A percentile compares a stretch with the other conserved stretches of the same genome.
These are phyloP conservation scores for Suhomyces bolitotheri DNA, from an alignment of 1,139 yeast species.

Conservation along the genomic window DNA sequence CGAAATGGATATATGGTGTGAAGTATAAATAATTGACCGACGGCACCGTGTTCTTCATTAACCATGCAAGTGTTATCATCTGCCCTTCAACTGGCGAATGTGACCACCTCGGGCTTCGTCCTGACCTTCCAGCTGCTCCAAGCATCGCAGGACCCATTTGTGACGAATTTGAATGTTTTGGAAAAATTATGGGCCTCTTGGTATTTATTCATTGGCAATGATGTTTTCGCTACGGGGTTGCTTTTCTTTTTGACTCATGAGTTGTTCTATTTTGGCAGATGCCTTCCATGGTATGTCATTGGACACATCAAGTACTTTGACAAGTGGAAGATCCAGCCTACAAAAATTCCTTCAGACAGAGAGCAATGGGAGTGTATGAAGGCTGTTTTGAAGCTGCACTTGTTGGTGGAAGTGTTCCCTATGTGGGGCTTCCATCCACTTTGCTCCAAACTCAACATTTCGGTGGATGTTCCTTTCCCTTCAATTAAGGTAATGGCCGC, in stretches of 20 bases:
- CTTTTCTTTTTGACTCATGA: slow-evolving; percentile 76
- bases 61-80: slow-evolving; percentile 5
- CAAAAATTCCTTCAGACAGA: slow-evolving; percentile 68
- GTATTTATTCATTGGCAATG: slow-evolving; percentile 73
- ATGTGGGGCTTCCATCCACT: slow-evolving; percentile 95
- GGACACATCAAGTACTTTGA: slow-evolving; percentile 76
- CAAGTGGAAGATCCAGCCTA: slow-evolving; percentile 78
- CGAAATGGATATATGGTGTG: too few species aligned
- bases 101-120: slow-evolving; percentile 4
- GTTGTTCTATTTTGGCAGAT: slow-evolving; percentile 77
- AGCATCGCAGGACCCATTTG: slow-evolving; percentile 4
- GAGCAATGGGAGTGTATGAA: slow-evolving; percentile 94
- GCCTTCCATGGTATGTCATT: slow-evolving; percentile 80
- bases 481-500: slow-evolving; percentile 50
- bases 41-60: not conserved
- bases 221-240: slow-evolving; percentile 79
- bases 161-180: slow-evolving; percentile 28
- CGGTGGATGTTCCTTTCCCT: slow-evolving; percentile 84
- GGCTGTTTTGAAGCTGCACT: slow-evolving; percentile 79
- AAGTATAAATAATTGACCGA: slow-evolving; percentile 7
- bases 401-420: slow-evolving; percentile 89
- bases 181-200: slow-evolving; percentile 80
- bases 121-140: slow-evolving; percentile 6
- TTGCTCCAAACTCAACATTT: slow-evolving; percentile 73
- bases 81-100: slow-evolving; percentile 1